Base-by-base conservation (phyloP, 2,329 filamentous ascomycete species). In the Fusarium mexicanum region DNA sequence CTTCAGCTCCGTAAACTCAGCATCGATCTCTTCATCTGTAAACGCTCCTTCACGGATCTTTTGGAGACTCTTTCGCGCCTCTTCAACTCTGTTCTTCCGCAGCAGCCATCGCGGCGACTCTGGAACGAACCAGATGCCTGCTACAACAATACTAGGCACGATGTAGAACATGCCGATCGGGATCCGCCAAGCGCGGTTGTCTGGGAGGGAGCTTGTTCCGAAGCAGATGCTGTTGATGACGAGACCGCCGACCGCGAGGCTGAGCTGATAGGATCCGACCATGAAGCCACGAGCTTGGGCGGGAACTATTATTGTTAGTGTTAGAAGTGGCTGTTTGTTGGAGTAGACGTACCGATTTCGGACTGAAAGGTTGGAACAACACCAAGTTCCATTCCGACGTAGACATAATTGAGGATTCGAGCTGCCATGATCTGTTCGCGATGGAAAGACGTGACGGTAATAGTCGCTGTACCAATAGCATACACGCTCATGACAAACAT, bases 401-500 rank as follows among this genome's bases (percentile, higher is more conserved):
- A 78, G 5, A 77, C 63, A 5, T 77, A 78, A 16, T 78, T 78
- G 16, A 78, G 73, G 1, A 78, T 68, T 9, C 76, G 68, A 2
- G 73, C 75, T 0, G 73, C 73, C 64, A 78, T 76, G 12, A 78
- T 77, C 44, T 78, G 76, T 6, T 77, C 65, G 1, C 57, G 61
- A 3, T 60, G 60, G 5, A 57, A 53, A 0, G 75, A 77, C 0
- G 75, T 78, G 8, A 78, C 75, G 2, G 64, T 54, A 1, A 77
- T 69, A 9, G 73, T 77, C 0, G 76, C 76, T 3, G 76, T 74
- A 1, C 64, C 47, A 6, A 81, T 73, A 2, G 83, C 79, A 16
- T 79, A 84, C 17, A 78, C 54, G 47, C 80, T 81, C 83, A 85
- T 84, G 33, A 22, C 26, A 48, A 83, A 84, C 73, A 80, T 79